phyloP scores from a whole-genome alignment of 371 early-diverging fungal genomes.

The Zancudomyces culisetae region DNA sequence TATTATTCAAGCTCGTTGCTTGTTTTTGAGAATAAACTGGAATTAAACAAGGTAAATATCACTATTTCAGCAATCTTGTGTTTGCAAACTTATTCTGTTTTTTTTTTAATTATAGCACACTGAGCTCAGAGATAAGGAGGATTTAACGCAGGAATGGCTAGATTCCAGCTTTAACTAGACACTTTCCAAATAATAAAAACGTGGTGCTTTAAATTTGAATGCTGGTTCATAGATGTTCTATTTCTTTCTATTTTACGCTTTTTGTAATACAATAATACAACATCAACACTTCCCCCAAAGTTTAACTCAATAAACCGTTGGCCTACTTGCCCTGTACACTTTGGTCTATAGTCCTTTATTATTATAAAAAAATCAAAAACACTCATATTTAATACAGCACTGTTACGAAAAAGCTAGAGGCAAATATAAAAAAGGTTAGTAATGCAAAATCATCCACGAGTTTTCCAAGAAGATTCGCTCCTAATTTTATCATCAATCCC shows the following conservation, averaged over 20 bases:
- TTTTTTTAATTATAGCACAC: conserved; percentile 5
- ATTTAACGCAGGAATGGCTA: conserved; percentile 10
- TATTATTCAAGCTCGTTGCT: conserved; percentile 48
- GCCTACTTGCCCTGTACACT: too few species aligned
- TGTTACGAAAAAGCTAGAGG: neutral
- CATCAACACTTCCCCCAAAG: too few species aligned
- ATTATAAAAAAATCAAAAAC: neutral
- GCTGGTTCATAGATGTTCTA: too few species aligned
- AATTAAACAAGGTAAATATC: conserved; percentile 27
- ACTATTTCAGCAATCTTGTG: neutral
- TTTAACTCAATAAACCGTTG: too few species aligned
- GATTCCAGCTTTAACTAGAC: neutral
- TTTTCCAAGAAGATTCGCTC: neutral
- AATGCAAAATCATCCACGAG: neutral
- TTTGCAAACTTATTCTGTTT: neutral
- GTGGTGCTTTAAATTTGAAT: too few species aligned
- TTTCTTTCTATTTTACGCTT: too few species aligned
- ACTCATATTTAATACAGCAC: neutral
- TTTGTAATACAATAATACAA: too few species aligned
- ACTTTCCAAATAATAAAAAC: too few species aligned
- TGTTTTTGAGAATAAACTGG: conserved; percentile 31
- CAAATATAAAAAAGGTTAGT: neutral
- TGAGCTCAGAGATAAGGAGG: conserved; percentile 33
- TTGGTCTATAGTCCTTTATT: neutral
- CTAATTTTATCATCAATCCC: neutral